A percentile compares a stretch with the other conserved stretches of the same genome.
phyloP scores from a whole-genome alignment of 768 basidiomycete genomes.

The Hemileccinum impolitum region DNA sequence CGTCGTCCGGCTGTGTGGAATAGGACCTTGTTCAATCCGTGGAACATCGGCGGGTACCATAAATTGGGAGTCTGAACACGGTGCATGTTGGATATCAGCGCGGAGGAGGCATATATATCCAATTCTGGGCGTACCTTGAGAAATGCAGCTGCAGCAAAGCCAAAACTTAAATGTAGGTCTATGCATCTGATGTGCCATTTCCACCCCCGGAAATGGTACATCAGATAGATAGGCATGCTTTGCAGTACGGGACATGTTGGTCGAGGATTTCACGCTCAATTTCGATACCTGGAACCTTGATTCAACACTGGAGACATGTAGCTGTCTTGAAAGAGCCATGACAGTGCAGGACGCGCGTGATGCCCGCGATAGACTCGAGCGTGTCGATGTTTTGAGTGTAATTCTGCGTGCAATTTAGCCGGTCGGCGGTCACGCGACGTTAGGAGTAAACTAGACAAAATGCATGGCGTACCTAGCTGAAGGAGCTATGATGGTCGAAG shows the following conservation, averaged over 20 bases:
- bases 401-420: constrained; percentile 49
- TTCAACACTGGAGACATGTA: constrained; percentile 79
- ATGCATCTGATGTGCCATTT: no score
- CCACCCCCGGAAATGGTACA: no score
- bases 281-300: constrained; percentile 66
- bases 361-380: constrained; percentile 83
- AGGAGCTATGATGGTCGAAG: constrained; percentile 46
- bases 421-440: background rate
- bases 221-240: constrained; percentile 61
- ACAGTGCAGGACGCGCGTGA: constrained; percentile 82
- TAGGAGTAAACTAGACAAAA: background rate
- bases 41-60: no score
- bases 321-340: constrained; percentile 94
- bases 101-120: no score
- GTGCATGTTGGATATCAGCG: no score
- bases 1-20: no score
- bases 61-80: no score
- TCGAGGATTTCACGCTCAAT: constrained; percentile 83
- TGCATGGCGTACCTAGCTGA: constrained; percentile 53
- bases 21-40: no score
- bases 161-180: no score
- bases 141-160: no score
- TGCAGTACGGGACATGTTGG: constrained; percentile 76
- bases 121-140: no score
- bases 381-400: constrained; percentile 99